These are phyloP conservation scores for Grigorovia transvaalensis DNA, from an alignment of 805 yeast species.

Conservation along the genomic window DNA sequence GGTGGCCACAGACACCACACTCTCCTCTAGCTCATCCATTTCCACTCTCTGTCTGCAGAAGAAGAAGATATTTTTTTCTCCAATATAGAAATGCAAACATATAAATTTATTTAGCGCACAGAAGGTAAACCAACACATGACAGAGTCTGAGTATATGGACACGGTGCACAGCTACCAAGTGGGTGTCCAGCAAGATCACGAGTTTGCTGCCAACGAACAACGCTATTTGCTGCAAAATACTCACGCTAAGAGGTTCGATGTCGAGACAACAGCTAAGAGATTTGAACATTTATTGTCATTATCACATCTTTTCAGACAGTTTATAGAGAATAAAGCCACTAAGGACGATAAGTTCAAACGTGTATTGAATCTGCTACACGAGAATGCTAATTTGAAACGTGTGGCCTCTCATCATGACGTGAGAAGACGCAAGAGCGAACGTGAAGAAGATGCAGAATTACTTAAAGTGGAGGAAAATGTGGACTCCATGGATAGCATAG, in stretches of 20 bases:
- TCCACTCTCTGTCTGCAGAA: not conserved
- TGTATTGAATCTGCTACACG: conserved; percentile 36
- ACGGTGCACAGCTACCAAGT: conserved; percentile 6
- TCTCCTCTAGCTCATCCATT: not conserved
- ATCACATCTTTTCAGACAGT: conserved; percentile 58
- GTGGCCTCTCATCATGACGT: conserved; percentile 5
- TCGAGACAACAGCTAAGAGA: conserved; percentile 52
- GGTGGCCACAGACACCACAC: conserved; percentile 5
- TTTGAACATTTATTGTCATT: conserved; percentile 57
- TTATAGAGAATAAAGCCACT: conserved; percentile 52
- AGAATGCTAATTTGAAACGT: conserved; percentile 8
- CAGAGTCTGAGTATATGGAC: conserved; percentile 9
- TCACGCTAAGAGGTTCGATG: conserved; percentile 33
- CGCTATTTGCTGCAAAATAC: conserved; percentile 20
- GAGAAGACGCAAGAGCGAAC: conserved; percentile 60
- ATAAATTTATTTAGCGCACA: not conserved
- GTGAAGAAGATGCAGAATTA: conserved; percentile 70
- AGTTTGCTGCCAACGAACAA: conserved; percentile 13
- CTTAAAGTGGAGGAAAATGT: conserved; percentile 41
- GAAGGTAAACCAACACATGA: not conserved
- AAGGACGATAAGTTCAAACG: conserved; percentile 47
- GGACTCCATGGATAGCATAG: conserved; percentile 13
- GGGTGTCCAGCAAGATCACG: conserved; percentile 7
- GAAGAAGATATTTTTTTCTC: not conserved
- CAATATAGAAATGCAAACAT: not conserved